Conservation (phyloP, 2,329 filamentous ascomycete genomes). For the Ceratocystis variospora region DNA sequence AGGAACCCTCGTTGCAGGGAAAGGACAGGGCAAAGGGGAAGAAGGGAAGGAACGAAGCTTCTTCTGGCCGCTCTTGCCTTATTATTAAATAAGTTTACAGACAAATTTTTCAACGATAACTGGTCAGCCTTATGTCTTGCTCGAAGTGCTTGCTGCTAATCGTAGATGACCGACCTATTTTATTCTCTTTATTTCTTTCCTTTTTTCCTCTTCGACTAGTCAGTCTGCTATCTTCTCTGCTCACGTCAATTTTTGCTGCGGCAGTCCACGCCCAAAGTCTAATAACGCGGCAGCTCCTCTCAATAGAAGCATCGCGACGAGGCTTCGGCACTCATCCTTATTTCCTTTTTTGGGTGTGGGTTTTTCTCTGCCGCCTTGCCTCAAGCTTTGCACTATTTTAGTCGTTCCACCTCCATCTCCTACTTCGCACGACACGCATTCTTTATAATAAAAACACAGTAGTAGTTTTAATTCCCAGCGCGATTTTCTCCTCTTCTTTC, state of each 20-base stretch:
- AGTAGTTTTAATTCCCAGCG: background rate
- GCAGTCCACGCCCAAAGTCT: background rate
- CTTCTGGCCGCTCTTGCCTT: background rate
- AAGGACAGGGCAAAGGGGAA: background rate
- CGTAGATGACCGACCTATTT: background rate
- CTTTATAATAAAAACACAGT: background rate
- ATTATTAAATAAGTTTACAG: background rate
- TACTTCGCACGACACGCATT: background rate
- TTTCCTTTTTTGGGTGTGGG: background rate
- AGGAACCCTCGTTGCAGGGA: background rate
- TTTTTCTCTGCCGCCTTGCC: constrained; percentile 7
- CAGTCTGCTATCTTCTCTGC: background rate
- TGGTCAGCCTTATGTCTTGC: background rate
- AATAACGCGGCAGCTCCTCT: constrained; percentile 11
- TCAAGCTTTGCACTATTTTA: background rate
- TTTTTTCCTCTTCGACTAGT: background rate
- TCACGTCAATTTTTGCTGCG: background rate
- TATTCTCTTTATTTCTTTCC: background rate
- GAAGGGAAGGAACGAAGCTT: background rate
- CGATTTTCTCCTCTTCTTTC: background rate
- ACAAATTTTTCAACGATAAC: background rate
- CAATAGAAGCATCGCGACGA: constrained; percentile 13
- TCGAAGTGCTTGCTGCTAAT: background rate
- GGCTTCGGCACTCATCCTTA: constrained; percentile 1
- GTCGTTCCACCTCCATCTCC: background rate